Percentiles rank a stretch among this genome's conserved stretches.
phyloP scores from a whole-genome alignment of 495 filamentous ascomycete genomes.

The Lasiosphaeria ovina region DNA sequence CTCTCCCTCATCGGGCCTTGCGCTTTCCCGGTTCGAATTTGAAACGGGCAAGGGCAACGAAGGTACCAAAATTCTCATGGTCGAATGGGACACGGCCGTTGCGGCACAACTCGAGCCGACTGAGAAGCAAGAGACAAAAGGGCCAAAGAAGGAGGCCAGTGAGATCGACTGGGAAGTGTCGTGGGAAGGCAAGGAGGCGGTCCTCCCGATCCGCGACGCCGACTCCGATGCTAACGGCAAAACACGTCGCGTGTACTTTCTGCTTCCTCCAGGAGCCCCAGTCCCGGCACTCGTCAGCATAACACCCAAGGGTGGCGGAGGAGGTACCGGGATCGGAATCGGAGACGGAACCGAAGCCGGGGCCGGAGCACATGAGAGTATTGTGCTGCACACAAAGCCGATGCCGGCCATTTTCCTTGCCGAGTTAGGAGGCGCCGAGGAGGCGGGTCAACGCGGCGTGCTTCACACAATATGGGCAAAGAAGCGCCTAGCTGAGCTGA shows the following conservation, averaged over 20 bases:
- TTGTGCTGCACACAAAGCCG: slow-evolving; percentile 59
- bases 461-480: slow-evolving; percentile 82
- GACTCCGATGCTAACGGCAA: slow-evolving; percentile 20
- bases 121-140: not conserved
- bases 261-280: slow-evolving; percentile 63
- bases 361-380: not conserved
- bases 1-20: slow-evolving; percentile 42
- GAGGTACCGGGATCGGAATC: slow-evolving; percentile 7
- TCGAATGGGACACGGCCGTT: slow-evolving; percentile 72
- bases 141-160: not conserved
- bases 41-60: slow-evolving; percentile 73
- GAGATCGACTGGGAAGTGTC: slow-evolving; percentile 65
- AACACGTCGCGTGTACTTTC: slow-evolving; percentile 67
- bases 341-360: slow-evolving; percentile 2
- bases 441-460: slow-evolving; percentile 72
- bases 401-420: slow-evolving; percentile 79
- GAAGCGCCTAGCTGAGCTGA: slow-evolving; percentile 66
- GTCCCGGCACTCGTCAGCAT: slow-evolving; percentile 70
- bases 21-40: slow-evolving; percentile 81
- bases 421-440: slow-evolving; percentile 60
- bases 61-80: slow-evolving; percentile 81
- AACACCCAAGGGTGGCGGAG: slow-evolving; percentile 41
- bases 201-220: slow-evolving; percentile 61
- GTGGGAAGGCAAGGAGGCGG: slow-evolving; percentile 70
- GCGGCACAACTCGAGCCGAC: slow-evolving; percentile 25